Percentiles rank a stretch among this genome's conserved stretches.
These are phyloP conservation scores for Coemansia sp. DNA, from an alignment of 192 early-diverging fungal species.

Conservation along the genomic window DNA sequence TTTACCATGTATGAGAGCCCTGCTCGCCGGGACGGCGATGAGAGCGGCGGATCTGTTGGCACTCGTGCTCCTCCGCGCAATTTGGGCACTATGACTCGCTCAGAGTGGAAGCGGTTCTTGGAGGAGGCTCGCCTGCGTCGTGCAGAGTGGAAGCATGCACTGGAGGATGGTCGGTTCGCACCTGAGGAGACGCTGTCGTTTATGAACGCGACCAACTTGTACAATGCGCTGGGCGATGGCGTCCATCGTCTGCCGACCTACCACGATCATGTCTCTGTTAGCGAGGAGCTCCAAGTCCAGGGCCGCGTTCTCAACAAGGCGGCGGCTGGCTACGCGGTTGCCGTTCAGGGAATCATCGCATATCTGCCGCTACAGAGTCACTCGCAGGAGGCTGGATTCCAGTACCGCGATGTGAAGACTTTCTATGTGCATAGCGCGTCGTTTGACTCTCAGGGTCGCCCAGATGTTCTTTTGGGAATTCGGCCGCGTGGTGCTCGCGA, in stretches of 20 bases:
- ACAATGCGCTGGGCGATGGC: constrained; percentile 34
- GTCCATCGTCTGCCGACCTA: constrained; percentile 61
- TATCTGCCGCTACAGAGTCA: constrained; percentile 42
- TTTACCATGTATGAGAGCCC: constrained; percentile 2
- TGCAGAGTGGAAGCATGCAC: constrained; percentile 57
- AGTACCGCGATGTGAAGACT: constrained; percentile 54
- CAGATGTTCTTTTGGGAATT: constrained; percentile 28
- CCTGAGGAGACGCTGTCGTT: constrained; percentile 47
- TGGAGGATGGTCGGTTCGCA: constrained; percentile 42
- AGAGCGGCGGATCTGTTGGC: not conserved
- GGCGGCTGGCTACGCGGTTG: constrained; percentile 58
- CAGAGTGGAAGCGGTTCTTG: constrained; percentile 66
- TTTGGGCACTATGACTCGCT: constrained; percentile 60
- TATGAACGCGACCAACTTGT: constrained; percentile 41
- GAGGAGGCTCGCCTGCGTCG: constrained; percentile 58
- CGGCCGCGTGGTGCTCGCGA: constrained; percentile 33
- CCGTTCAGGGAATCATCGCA: constrained; percentile 68
- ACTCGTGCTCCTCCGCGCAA: constrained; percentile 46
- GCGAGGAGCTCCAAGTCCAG: constrained; percentile 55
- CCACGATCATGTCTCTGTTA: constrained; percentile 47
- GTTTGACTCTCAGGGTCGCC: constrained; percentile 47
- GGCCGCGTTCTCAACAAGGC: constrained; percentile 66
- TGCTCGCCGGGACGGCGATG: not conserved
- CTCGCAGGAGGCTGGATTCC: constrained; percentile 32
- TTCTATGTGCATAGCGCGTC: constrained; percentile 69